These are phyloP conservation scores for Fusarium coicis DNA, from an alignment of 2,329 filamentous ascomycete genomes.

Conservation along the genomic window DNA sequence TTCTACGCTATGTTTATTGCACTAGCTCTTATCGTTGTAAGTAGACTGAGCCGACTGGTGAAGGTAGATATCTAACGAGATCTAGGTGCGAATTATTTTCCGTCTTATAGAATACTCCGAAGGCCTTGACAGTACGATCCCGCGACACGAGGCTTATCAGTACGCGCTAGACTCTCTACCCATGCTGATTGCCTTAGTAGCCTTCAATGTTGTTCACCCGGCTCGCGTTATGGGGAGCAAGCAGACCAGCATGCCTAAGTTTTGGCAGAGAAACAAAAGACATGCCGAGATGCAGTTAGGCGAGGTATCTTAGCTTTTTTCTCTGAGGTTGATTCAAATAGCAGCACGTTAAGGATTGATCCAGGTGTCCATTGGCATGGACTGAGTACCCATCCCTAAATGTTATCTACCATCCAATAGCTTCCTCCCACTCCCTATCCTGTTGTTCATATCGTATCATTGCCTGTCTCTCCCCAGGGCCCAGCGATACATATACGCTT, in stretches of 20 bases:
- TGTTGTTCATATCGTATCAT: background rate
- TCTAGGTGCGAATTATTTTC: background rate
- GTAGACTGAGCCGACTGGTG: accelerated
- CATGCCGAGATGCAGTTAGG: background rate
- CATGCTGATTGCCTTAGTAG: background rate
- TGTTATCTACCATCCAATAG: background rate
- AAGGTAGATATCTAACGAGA: accelerated
- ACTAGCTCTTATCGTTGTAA: background rate
- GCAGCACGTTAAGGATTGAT: accelerated
- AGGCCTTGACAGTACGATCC: background rate
- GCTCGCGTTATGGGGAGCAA: background rate
- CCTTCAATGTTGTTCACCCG: background rate
- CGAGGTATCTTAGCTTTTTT: background rate
- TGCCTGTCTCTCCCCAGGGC: background rate
- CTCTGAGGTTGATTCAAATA: accelerated
- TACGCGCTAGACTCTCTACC: background rate
- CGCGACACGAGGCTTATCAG: background rate
- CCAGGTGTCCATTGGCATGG: accelerated
- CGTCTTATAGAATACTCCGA: background rate
- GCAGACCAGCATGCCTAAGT: background rate
- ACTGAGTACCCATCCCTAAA: accelerated
- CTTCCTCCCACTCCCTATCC: background rate
- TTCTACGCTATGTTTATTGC: background rate
- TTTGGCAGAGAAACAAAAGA: background rate
- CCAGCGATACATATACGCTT: background rate